These are phyloP conservation scores for Sporormia fimetaria DNA, from an alignment of 495 filamentous ascomycete species.

Conservation along the genomic window DNA sequence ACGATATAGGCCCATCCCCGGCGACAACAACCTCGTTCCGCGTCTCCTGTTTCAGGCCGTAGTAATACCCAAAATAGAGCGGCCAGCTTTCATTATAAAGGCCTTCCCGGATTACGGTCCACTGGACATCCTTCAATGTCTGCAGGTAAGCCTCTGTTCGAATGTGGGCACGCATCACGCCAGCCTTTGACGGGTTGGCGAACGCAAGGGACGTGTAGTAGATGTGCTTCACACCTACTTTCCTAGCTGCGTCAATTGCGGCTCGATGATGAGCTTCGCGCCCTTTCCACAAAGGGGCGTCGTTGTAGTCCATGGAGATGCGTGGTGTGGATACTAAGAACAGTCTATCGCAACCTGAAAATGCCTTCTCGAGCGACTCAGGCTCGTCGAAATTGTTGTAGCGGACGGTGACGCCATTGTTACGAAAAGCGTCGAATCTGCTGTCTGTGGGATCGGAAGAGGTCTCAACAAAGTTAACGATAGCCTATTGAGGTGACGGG, in stretches of 20 bases:
- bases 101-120: slow-evolving; percentile 50
- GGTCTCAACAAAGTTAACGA: slow-evolving; percentile 13
- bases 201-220: slow-evolving; percentile 60
- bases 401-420: slow-evolving; percentile 8
- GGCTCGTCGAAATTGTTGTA: slow-evolving; percentile 30
- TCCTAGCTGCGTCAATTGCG: slow-evolving; percentile 48
- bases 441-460: slow-evolving; percentile 21
- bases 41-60: slow-evolving; percentile 27
- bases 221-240: slow-evolving; percentile 48
- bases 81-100: slow-evolving; percentile 59
- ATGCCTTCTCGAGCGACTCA: slow-evolving; percentile 26
- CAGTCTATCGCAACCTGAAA: slow-evolving; percentile 36
- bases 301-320: slow-evolving; percentile 29
- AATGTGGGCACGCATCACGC: slow-evolving; percentile 61
- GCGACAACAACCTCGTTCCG: slow-evolving; percentile 30
- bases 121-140: slow-evolving; percentile 31
- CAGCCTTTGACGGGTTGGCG: slow-evolving; percentile 36
- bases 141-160: slow-evolving; percentile 49
- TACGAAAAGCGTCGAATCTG: slow-evolving; percentile 6
- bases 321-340: slow-evolving; percentile 42
- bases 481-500: not conserved
- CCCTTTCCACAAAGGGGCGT: slow-evolving; percentile 29
- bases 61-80: slow-evolving; percentile 55
- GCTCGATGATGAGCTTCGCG: slow-evolving; percentile 39
- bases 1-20: slow-evolving; percentile 36